A percentile compares a stretch with the other conserved stretches of the same genome.
Evolutionary conservation across 495 filamentous ascomycete genomes (phyloP).

Genomic region (Schizothecium vesticola): DNA sequence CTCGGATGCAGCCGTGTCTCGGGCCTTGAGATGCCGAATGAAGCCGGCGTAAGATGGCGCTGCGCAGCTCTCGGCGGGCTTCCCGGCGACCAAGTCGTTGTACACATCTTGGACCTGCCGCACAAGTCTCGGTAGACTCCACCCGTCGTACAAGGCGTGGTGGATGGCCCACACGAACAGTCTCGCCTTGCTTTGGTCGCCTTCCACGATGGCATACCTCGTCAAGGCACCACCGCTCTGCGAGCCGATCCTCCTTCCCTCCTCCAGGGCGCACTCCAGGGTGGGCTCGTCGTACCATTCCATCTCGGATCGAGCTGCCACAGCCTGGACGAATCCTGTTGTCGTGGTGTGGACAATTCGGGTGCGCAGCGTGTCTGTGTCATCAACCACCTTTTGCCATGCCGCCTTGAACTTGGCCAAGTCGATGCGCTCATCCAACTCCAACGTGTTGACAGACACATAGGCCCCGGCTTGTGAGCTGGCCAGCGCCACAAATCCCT

Average conservation of each 20-base stretch:
- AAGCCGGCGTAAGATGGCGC: slow-evolving; percentile 27
- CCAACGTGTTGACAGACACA: slow-evolving; percentile 37
- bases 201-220: slow-evolving; percentile 20
- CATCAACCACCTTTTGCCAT: slow-evolving; percentile 48
- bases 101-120: slow-evolving; percentile 38
- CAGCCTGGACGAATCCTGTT: slow-evolving; percentile 18
- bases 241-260: slow-evolving; percentile 12
- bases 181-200: not conserved
- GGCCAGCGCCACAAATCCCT: slow-evolving; percentile 46
- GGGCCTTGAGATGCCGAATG: slow-evolving; percentile 23
- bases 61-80: not conserved
- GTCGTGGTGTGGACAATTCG: slow-evolving; percentile 45
- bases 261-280: slow-evolving; percentile 14
- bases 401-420: slow-evolving; percentile 39
- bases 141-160: slow-evolving; percentile 63
- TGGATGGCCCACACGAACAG: slow-evolving; percentile 56
- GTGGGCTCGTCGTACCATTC: slow-evolving; percentile 13
- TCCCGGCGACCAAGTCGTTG: not conserved
- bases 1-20: slow-evolving; percentile 16
- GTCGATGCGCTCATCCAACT: slow-evolving; percentile 38
- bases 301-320: slow-evolving; percentile 14
- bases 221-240: slow-evolving; percentile 22
- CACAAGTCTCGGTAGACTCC: slow-evolving; percentile 48
- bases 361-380: slow-evolving; percentile 62
- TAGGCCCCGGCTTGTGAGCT: slow-evolving; percentile 38